Evolutionary conservation across 225 moss, liverwort and hornwort genomes (phyloP).

Genomic region (Asterella californica): DNA sequence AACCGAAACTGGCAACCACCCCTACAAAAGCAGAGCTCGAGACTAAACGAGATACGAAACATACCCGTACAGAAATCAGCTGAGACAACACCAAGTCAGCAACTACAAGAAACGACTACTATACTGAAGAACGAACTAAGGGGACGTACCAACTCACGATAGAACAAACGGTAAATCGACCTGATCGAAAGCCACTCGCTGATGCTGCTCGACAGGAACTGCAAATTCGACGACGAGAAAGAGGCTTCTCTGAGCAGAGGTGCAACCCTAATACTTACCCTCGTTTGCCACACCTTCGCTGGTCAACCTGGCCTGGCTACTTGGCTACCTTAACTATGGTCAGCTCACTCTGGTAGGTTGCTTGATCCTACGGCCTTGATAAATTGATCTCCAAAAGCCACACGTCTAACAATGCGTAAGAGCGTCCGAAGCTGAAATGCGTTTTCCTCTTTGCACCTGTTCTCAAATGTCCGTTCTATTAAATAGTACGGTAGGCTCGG

Average conservation of each 20-base stretch:
- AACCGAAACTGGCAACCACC: too few relatives aligned
- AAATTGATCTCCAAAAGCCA: too few relatives aligned
- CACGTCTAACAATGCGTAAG: too few relatives aligned
- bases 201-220: not conserved
- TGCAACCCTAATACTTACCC: constrained; percentile 6
- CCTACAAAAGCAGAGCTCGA: not conserved
- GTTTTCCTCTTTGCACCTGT: too few relatives aligned
- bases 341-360: not conserved
- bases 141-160: not conserved
- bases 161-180: not conserved
- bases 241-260: not conserved
- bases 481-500: too few relatives aligned
- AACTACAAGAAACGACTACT: not conserved
- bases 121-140: too few relatives aligned
- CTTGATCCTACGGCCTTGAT: not conserved
- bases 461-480: too few relatives aligned
- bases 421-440: too few relatives aligned
- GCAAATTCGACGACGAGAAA: not conserved
- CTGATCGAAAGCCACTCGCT: not conserved
- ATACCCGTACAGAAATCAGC: not conserved
- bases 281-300: too few relatives aligned
- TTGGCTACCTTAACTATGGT: not conserved
- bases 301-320: not conserved
- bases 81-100: not conserved
- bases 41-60: not conserved